phyloP scores from a whole-genome alignment of 768 basidiomycete genomes.

The Infundibulicybe gibba region DNA sequence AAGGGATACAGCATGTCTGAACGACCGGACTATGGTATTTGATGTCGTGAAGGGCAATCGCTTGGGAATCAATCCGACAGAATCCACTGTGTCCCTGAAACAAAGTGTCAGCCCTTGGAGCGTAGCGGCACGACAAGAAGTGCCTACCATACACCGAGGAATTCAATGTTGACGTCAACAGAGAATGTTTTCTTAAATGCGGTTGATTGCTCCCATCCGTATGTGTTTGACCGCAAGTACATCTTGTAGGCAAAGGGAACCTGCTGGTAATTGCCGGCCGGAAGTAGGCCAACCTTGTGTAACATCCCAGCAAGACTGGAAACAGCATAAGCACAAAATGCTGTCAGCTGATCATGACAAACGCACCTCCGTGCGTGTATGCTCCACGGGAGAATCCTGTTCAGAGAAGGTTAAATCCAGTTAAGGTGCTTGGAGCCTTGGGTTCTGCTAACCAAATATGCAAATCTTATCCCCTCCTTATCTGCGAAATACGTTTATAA shows the following conservation, averaged over 20 bases:
- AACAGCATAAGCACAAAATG: neutral
- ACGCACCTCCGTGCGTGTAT: slow-evolving; percentile 53
- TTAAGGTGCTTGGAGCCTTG: neutral
- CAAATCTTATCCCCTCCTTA: slow-evolving; percentile 61
- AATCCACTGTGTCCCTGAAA: slow-evolving; percentile 49
- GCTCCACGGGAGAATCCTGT: slow-evolving; percentile 61
- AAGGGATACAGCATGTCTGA: slow-evolving; percentile 47
- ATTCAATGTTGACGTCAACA: slow-evolving; percentile 37
- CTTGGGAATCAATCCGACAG: slow-evolving; percentile 38
- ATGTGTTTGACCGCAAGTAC: slow-evolving; percentile 30
- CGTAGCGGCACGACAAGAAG: neutral
- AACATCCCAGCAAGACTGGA: slow-evolving; percentile 35
- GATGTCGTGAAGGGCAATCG: slow-evolving; percentile 41
- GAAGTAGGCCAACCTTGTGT: slow-evolving; percentile 62
- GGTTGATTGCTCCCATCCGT: slow-evolving; percentile 22
- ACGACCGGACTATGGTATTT: slow-evolving; percentile 38
- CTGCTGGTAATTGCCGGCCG: slow-evolving; percentile 50
- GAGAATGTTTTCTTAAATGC: slow-evolving; percentile 45
- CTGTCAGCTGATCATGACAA: neutral
- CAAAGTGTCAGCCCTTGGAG: neutral
- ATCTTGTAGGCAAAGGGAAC: slow-evolving; percentile 59
- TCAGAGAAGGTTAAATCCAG: neutral
- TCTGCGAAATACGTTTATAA: neutral
- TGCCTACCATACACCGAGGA: slow-evolving; percentile 46
- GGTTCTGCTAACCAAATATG: slow-evolving; percentile 44